A percentile compares a stretch with the other conserved stretches of the same genome.
Evolutionary conservation across 139 green algal species (phyloP).

Genomic region (Chlorella sp.): DNA sequence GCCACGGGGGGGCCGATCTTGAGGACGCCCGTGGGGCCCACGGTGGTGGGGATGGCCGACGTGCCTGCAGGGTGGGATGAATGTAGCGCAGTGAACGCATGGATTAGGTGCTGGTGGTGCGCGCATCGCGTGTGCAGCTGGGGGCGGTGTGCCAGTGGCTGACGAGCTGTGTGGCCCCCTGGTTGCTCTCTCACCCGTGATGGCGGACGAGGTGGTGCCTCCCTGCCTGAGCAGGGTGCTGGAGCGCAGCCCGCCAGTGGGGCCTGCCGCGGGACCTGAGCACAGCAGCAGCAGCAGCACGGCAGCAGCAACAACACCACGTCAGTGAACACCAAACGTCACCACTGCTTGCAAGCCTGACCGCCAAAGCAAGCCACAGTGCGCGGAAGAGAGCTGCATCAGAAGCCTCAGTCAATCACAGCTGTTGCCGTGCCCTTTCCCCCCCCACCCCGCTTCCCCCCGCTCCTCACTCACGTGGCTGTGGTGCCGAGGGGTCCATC

Average conservation of each 20-base stretch:
- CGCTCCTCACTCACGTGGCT: neutral
- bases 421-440: too few relatives aligned
- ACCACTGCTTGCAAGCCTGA: too few relatives aligned
- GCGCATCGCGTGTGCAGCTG: neutral
- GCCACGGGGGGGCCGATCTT: too few relatives aligned
- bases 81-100: neutral
- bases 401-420: too few relatives aligned
- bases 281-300: too few relatives aligned
- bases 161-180: too few relatives aligned
- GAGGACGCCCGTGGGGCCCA: too few relatives aligned
- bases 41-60: neutral
- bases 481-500: neutral
- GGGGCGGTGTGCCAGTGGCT: neutral
- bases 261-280: neutral
- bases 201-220: constrained; percentile 6
- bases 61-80: neutral
- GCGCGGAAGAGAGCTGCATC: too few relatives aligned
- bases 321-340: too few relatives aligned
- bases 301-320: too few relatives aligned
- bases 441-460: too few relatives aligned
- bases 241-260: neutral
- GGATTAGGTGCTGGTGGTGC: neutral
- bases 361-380: too few relatives aligned
- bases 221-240: constrained; percentile 8
- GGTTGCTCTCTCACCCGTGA: constrained; percentile 15